A percentile compares a stretch with the other conserved stretches of the same genome.
Evolutionary conservation across 345 rosid genomes (phyloP).

Genomic region (Melaleuca alternifolia): DNA sequence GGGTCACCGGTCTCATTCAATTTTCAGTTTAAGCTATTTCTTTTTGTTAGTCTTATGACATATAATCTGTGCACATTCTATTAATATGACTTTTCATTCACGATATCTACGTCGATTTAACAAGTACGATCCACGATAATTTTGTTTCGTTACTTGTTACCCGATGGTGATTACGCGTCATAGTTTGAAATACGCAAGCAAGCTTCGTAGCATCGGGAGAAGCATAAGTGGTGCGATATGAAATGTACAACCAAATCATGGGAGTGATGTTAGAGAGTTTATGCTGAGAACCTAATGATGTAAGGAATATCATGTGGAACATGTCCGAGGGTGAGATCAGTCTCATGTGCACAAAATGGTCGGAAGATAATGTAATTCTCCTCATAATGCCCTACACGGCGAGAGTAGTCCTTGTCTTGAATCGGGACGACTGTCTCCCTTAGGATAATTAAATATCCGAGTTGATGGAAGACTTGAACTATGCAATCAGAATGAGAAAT

Average conservation of each 20-base stretch:
- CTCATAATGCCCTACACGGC: fast-evolving
- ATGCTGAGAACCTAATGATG: background rate
- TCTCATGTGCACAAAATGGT: background rate
- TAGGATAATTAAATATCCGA: background rate
- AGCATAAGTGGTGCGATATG: background rate
- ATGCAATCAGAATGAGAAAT: fast-evolving
- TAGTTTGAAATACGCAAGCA: background rate
- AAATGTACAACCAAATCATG: fast-evolving
- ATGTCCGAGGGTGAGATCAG: background rate
- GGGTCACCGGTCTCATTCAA: background rate
- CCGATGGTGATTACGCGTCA: background rate
- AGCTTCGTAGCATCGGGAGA: background rate
- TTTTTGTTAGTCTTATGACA: too few species aligned
- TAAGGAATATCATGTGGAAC: background rate
- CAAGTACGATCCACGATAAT: background rate
- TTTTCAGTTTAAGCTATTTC: background rate
- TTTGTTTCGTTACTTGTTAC: fast-evolving
- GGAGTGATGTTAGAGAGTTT: background rate
- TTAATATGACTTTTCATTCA: background rate
- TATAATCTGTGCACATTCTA: background rate
- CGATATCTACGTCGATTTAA: background rate
- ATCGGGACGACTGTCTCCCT: background rate
- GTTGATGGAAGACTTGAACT: background rate
- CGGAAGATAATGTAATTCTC: background rate
- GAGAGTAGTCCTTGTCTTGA: background rate